phyloP scores from a whole-genome alignment of 768 basidiomycete genomes.

The Phylloporus sp. region DNA sequence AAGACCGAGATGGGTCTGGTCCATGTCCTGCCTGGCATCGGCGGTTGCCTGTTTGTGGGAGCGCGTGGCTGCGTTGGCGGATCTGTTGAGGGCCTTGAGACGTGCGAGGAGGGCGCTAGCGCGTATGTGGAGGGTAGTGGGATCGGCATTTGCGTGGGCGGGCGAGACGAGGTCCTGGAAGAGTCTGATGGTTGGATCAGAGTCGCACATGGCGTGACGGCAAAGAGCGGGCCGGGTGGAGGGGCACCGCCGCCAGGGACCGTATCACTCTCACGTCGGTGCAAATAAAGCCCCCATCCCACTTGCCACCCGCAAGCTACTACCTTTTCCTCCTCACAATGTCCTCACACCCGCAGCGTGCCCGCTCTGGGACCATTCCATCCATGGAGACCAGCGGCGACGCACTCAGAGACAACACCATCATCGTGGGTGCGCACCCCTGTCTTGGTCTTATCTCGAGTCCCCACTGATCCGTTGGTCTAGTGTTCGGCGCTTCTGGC shows the following conservation, averaged over 20 bases:
- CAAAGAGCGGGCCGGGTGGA: conserved; percentile 8
- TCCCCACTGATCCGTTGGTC: conserved; percentile 9
- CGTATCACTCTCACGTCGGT: conserved; percentile 26
- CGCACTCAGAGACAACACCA: conserved; percentile 78
- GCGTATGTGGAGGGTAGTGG: conserved; percentile 48
- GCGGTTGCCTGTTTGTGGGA: conserved; percentile 64
- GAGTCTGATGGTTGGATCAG: conserved; percentile 51
- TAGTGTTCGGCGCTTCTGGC: conserved; percentile 93
- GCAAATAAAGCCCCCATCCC: conserved; percentile 18
- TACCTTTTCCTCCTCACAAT: conserved; percentile 10
- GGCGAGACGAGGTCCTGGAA: conserved; percentile 60
- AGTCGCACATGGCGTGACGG: conserved; percentile 24
- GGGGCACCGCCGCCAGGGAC: no score
- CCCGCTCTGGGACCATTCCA: conserved; percentile 79
- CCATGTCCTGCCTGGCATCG: conserved; percentile 83
- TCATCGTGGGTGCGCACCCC: conserved; percentile 69
- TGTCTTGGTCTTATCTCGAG: conserved; percentile 9
- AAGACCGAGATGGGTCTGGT: conserved; percentile 78
- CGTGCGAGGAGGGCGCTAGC: conserved; percentile 74
- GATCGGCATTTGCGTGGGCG: conserved; percentile 41
- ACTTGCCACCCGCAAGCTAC: not conserved
- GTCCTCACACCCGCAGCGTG: conserved; percentile 39
- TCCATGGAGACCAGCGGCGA: conserved; percentile 77
- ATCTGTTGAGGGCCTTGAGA: conserved; percentile 74
- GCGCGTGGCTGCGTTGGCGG: conserved; percentile 66